Evolutionary conservation across 139 green algal species (phyloP).

Genomic region (Mesostigma viride): DNA sequence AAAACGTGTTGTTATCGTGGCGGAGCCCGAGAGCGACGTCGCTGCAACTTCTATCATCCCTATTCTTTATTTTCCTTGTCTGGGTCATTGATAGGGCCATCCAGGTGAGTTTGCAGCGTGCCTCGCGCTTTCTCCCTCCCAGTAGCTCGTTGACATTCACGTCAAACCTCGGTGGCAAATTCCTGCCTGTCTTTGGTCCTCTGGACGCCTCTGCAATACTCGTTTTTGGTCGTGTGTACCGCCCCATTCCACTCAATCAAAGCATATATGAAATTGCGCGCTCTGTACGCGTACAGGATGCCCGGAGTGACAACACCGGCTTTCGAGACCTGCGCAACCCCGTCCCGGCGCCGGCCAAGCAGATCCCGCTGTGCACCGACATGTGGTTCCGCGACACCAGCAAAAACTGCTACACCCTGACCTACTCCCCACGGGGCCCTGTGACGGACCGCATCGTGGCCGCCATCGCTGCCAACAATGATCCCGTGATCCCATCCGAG

Average conservation of each 20-base stretch:
- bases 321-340: too few relatives aligned
- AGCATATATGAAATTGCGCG: too few relatives aligned
- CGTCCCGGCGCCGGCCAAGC: neutral
- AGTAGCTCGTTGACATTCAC: too few relatives aligned
- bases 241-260: too few relatives aligned
- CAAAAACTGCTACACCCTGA: neutral
- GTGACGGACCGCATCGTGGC: conserved; percentile 37
- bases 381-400: neutral
- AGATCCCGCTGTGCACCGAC: neutral
- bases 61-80: conserved; percentile 80
- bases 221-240: too few relatives aligned
- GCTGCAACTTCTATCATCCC: conserved; percentile 58
- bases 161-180: too few relatives aligned
- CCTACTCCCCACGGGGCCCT: neutral
- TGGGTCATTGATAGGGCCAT: conserved; percentile 26
- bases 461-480: conserved; percentile 25
- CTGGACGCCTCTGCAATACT: too few relatives aligned
- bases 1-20: conserved; percentile 39
- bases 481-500: too few relatives aligned
- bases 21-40: conserved; percentile 62
- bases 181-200: too few relatives aligned
- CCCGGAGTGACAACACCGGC: too few relatives aligned
- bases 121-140: too few relatives aligned
- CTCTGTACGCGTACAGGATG: too few relatives aligned
- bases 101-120: neutral